A percentile compares a stretch with the other conserved stretches of the same genome.
phyloP scores from a whole-genome alignment of 2,329 filamentous ascomycete species.

The Colletotrichum acutatum region DNA sequence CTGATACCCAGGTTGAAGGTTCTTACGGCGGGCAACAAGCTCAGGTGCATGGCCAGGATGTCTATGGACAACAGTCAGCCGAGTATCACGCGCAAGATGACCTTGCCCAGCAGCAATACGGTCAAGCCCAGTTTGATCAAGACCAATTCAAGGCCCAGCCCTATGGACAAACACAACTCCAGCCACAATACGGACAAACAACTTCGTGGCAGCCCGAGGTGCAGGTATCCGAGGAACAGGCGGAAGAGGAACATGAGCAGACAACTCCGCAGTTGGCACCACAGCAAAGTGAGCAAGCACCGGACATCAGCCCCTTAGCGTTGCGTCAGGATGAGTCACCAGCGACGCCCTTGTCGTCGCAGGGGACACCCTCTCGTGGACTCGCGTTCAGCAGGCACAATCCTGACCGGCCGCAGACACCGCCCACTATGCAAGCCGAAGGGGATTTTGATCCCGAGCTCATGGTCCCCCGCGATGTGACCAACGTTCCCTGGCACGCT shows the following conservation, averaged over 20 bases:
- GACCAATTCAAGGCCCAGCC: background rate
- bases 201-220: constrained; percentile 3
- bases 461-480: constrained; percentile 44
- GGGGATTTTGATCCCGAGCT: constrained; percentile 34
- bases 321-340: constrained; percentile 34
- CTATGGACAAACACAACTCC: background rate
- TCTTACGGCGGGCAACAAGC: background rate
- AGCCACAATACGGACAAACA: background rate
- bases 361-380: constrained; percentile 34
- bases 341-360: constrained; percentile 14
- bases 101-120: background rate
- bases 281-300: constrained; percentile 23
- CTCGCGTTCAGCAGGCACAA: constrained; percentile 44
- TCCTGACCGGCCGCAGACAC: constrained; percentile 38
- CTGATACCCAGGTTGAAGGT: background rate
- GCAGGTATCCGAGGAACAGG: constrained; percentile 5
- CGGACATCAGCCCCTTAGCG: constrained; percentile 36
- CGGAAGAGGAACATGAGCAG: constrained; percentile 16
- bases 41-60: background rate
- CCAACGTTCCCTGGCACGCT: constrained; percentile 45
- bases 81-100: constrained; percentile 4
- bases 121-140: background rate
- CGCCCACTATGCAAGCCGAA: constrained; percentile 16
- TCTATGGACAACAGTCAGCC: background rate
- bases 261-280: constrained; percentile 35